Evolutionary conservation across 2,329 filamentous ascomycete genomes (phyloP).

Genomic region (Pestalotiopsis sp.): DNA sequence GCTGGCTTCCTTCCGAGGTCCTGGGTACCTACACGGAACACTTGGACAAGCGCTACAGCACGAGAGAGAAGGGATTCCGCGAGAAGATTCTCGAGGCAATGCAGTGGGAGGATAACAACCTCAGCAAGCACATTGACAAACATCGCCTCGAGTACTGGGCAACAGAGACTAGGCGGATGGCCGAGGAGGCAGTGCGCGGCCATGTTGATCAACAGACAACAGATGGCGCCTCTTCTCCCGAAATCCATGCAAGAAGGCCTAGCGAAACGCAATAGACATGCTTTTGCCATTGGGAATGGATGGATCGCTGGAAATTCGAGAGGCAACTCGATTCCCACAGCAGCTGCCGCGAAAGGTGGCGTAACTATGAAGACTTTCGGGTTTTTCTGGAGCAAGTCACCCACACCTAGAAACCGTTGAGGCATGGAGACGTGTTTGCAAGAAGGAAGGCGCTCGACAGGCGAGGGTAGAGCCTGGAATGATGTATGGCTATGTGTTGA

Average conservation of each 20-base stretch:
- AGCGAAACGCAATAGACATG: neutral
- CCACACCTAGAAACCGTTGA: no score
- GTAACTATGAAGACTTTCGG: no score
- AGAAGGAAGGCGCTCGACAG: no score
- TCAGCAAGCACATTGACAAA: constrained; percentile 68
- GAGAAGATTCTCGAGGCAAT: constrained; percentile 73
- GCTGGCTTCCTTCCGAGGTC: constrained; percentile 54
- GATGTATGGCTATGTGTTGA: no score
- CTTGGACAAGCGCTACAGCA: constrained; percentile 62
- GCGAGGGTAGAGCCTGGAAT: no score
- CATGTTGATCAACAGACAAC: constrained; percentile 30
- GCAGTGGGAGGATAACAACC: constrained; percentile 68
- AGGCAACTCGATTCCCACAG: neutral
- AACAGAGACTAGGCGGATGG: constrained; percentile 16
- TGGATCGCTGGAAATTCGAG: neutral
- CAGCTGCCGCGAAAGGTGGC: neutral
- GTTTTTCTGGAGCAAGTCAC: no score
- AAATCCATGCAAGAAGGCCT: constrained; percentile 15
- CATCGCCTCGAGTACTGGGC: constrained; percentile 69
- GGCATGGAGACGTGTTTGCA: no score
- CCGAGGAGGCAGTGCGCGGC: constrained; percentile 24
- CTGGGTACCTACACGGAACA: constrained; percentile 64
- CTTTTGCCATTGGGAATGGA: neutral
- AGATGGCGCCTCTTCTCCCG: constrained; percentile 20
- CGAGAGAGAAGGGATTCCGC: constrained; percentile 65